Evolutionary conservation across 176 grass and related monocot genomes (phyloP), one percentile per base, ranked within the genome.

Genomic region (Pharus latifolius): DNA sequence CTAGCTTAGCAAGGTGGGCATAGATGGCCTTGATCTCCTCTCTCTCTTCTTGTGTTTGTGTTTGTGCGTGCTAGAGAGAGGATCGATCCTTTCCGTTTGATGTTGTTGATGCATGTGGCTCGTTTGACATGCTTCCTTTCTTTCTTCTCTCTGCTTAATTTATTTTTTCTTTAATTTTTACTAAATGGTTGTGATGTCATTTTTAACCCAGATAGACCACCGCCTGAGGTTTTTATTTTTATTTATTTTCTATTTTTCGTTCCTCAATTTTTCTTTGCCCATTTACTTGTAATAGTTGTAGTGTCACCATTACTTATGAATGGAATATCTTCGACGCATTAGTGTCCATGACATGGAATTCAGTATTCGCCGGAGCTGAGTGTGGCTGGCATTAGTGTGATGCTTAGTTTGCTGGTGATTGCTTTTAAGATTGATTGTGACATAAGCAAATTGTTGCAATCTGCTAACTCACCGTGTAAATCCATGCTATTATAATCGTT

Each of bases 401-500:
- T 75, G 68, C 69, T 62, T 17, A 32, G 6, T 32, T 45, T 55
- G 55, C 45, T 75, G 70, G 38, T 56, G 70, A 69, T 74, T 85
- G 54, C 54, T 85, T 53, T 31, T 63, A 68, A 3, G 13, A 55
- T 35, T 80, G 83, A 85, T 63, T 49, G 76, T 14, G 76, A 85
- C 83, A 51, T 61, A 4, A 76, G 77, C 49, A 53, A 52, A 43
- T 76, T 31, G 49, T 63, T n/a, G 10, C 30, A 33, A 50, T 54
- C 35, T 17, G 60, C 33, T 9, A 30, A 11, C 48, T 63, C 8
- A 12, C 13, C 10, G 18, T 65, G 15, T 22, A 6, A 4, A 46
- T n/a, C 3, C 41, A 10, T 11, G 8, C 62, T 0, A 18, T 65
- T 45, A 27, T 65, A 44, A 15, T 27, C 5, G 15, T 29, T 46